Conservation (phyloP, 108 stramenopile species). For the Chaetoceros muelleri region DNA sequence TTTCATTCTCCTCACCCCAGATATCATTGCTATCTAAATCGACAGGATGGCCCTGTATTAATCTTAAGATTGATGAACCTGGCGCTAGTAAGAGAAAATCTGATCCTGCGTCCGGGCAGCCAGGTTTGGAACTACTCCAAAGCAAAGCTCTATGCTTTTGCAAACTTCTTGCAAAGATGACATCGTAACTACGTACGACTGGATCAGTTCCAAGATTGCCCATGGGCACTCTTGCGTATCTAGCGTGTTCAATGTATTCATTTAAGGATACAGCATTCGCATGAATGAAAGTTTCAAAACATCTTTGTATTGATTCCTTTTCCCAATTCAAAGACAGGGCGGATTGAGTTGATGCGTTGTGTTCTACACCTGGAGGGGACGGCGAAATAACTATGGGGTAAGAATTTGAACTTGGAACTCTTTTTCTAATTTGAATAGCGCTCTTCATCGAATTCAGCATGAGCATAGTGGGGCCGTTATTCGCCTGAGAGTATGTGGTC, state of each 20-base stretch:
- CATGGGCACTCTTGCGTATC: slow-evolving; percentile 86
- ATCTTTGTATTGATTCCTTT: slow-evolving; percentile 68
- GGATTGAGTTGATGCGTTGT: slow-evolving; percentile 60
- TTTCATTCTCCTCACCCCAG: slow-evolving; percentile 76
- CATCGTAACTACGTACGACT: slow-evolving; percentile 67
- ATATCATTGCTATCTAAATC: slow-evolving; percentile 12
- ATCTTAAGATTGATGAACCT: background rate
- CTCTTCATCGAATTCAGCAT: slow-evolving; percentile 54
- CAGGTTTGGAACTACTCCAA: slow-evolving; percentile 83
- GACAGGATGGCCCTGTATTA: background rate
- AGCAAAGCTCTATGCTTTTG: slow-evolving; percentile 72
- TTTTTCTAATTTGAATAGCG: slow-evolving; percentile 36
- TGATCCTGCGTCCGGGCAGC: slow-evolving; percentile 85
- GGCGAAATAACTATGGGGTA: slow-evolving; percentile 77
- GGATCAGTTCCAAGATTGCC: slow-evolving; percentile 86
- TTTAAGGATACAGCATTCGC: slow-evolving; percentile 77
- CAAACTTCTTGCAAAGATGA: slow-evolving; percentile 65
- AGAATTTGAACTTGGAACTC: slow-evolving; percentile 68
- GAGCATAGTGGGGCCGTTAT: slow-evolving; percentile 81
- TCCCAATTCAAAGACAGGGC: slow-evolving; percentile 92
- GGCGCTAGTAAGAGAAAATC: slow-evolving; percentile 8
- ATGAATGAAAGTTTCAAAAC: slow-evolving; percentile 68
- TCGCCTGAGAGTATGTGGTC: slow-evolving; percentile 46
- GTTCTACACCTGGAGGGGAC: slow-evolving; percentile 73
- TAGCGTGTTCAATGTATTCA: slow-evolving; percentile 60